Evolutionary conservation across 441 rosid species (phyloP), one percentile per base, ranked within the genome.

Genomic region (Erysimum cheiri): DNA sequence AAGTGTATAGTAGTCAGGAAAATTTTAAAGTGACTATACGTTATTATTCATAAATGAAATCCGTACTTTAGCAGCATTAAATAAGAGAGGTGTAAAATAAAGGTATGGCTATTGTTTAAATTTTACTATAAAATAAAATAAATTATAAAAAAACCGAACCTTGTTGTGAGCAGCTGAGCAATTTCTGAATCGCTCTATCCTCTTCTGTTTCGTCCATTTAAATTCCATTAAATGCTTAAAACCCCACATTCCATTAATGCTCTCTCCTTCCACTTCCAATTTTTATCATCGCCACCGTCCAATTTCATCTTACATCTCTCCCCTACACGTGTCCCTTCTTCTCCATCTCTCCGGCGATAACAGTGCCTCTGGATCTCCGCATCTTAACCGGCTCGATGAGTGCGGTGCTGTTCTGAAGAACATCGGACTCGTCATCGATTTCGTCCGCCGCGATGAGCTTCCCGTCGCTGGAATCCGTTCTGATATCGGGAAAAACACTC

Each of bases 291-390:
- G 35, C 60, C 69, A 74, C 89, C 84, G 77, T 74, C 78, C 79
- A 55, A 63, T 61, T 46, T 73, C 12, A 5, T 48, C 52, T 54
- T 22, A 61, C 69, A 70, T 81, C 72, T 46, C 63, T 12, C 24
- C 77, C 79, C 15, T 81, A 88, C 88, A 83, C 88, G 85, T 86
- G 88, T 79, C 81, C 10, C 71, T 4, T 64, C 97, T 74, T 81
- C 78, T 86, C 44, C 84, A 89, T 72, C 98, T 85, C 80, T 93
- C 97, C 86, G 98, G 98, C 46, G 98, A 93, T 2, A 93, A 61
- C 37, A 93, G 60, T 46, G 98, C 98, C 83, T 93, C 98, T 7
- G 98, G 98, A 80, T 93, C 96, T 57, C 98, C 98, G 64, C 98
- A 93, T 78, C 98, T 74, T n/a, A 91, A 70, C 76, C 98, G 70